A percentile compares a stretch with the other conserved stretches of the same genome.
These are phyloP conservation scores for Aspergillus carbonarius DNA, from an alignment of 2,329 filamentous ascomycete species.

Conservation along the genomic window DNA sequence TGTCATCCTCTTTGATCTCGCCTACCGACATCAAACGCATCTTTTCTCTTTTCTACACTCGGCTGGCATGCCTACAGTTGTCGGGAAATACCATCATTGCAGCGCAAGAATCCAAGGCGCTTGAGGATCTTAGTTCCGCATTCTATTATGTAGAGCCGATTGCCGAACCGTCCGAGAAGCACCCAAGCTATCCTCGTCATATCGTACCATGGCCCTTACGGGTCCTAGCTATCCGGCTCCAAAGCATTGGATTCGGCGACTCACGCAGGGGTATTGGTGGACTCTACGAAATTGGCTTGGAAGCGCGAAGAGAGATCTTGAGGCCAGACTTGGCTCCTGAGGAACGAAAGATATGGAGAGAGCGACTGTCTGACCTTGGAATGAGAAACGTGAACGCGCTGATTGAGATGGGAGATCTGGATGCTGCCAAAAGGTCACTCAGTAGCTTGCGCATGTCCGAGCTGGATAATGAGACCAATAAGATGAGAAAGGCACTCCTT, in stretches of 20 bases:
- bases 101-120: slow-evolving; percentile 61
- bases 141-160: slow-evolving; percentile 46
- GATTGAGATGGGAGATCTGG: slow-evolving; percentile 74
- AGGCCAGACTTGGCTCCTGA: slow-evolving; percentile 54
- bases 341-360: slow-evolving; percentile 66
- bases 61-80: slow-evolving; percentile 77
- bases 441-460: slow-evolving; percentile 51
- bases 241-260: slow-evolving; percentile 84
- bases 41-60: slow-evolving; percentile 75
- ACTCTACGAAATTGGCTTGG: slow-evolving; percentile 82
- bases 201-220: slow-evolving; percentile 86
- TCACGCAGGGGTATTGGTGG: slow-evolving; percentile 80
- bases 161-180: slow-evolving; percentile 43
- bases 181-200: slow-evolving; percentile 64
- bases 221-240: slow-evolving; percentile 76
- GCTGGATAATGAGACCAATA: slow-evolving; percentile 30
- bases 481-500: slow-evolving; percentile 59
- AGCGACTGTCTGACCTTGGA: slow-evolving; percentile 72
- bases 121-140: slow-evolving; percentile 62
- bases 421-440: slow-evolving; percentile 74
- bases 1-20: slow-evolving; percentile 43
- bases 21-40: slow-evolving; percentile 62
- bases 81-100: slow-evolving; percentile 71
- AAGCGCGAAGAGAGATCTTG: slow-evolving; percentile 65
- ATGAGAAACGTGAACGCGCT: slow-evolving; percentile 57